These are phyloP conservation scores for Calvatia gigantea DNA, from an alignment of 768 basidiomycete species.

Conservation along the genomic window DNA sequence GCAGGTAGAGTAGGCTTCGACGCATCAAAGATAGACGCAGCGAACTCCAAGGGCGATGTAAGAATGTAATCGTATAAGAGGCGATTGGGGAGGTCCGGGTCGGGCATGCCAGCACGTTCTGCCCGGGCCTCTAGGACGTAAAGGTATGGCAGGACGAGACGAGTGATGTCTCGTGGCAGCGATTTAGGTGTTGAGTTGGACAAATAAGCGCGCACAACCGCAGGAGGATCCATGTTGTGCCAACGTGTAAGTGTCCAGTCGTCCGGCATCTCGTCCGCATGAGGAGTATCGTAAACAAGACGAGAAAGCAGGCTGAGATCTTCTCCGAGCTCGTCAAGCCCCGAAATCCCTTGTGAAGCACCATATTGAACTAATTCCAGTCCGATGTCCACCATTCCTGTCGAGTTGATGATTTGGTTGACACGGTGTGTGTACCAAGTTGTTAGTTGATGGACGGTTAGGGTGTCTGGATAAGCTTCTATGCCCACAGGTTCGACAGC, in stretches of 20 bases:
- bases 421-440: constrained; percentile 76
- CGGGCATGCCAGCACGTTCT: constrained; percentile 74
- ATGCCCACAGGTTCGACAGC: constrained; percentile 14
- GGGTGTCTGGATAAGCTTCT: constrained; percentile 24
- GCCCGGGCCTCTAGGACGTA: constrained; percentile 87
- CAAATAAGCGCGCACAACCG: constrained; percentile 75
- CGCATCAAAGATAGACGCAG: constrained; percentile 78
- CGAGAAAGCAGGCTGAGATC: constrained; percentile 85
- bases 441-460: constrained; percentile 50
- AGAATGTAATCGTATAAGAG: constrained; percentile 73
- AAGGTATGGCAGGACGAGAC: constrained; percentile 87
- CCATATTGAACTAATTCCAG: constrained; percentile 82
- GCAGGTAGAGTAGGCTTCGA: constrained; percentile 85
- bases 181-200: constrained; percentile 62
- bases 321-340: constrained; percentile 84
- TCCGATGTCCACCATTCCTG: constrained; percentile 78
- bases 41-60: constrained; percentile 59
- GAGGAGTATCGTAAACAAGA: constrained; percentile 79
- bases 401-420: constrained; percentile 52
- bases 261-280: constrained; percentile 38
- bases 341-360: constrained; percentile 73
- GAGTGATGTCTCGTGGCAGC: constrained; percentile 63
- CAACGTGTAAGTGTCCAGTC: constrained; percentile 80
- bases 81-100: constrained; percentile 60
- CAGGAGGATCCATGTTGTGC: constrained; percentile 60